Conservation (phyloP, 2,329 filamentous ascomycete genomes). For the Akanthomyces dipterigenus region DNA sequence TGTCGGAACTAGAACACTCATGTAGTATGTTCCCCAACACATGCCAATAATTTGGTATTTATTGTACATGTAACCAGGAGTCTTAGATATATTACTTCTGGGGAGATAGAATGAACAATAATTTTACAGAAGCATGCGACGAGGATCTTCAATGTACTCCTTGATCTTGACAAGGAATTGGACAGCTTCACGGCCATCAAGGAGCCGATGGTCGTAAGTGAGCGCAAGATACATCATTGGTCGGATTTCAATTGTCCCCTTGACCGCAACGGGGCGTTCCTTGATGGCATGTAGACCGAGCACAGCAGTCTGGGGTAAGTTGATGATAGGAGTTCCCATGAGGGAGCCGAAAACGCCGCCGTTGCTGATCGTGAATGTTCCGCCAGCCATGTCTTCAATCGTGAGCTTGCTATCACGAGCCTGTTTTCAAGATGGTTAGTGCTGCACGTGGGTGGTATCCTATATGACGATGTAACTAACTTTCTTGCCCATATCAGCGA, state of each 20-base stretch:
- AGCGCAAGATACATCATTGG: constrained; percentile 99
- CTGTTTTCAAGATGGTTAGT: no score
- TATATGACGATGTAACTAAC: no score
- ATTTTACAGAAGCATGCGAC: constrained; percentile 71
- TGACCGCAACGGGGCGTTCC: constrained; percentile 80
- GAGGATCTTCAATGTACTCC: constrained; percentile 93
- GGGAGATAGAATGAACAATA: background rate
- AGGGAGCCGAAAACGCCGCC: constrained; percentile 94
- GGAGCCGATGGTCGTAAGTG: constrained; percentile 92
- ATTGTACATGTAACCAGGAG: constrained; percentile 7
- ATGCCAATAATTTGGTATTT: constrained; percentile 1
- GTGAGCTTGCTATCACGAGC: constrained; percentile 94
- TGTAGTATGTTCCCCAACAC: background rate
- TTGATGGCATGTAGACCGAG: constrained; percentile 95
- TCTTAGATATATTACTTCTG: constrained; percentile 10
- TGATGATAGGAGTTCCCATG: constrained; percentile 98
- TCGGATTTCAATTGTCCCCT: constrained; percentile 90
- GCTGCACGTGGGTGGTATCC: no score
- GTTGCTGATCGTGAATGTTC: constrained; percentile 97
- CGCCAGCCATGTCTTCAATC: constrained; percentile 98
- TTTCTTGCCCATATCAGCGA: constrained; percentile 95
- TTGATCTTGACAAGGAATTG: constrained; percentile 97
- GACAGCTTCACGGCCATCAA: constrained; percentile 91
- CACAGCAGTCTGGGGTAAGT: constrained; percentile 87
- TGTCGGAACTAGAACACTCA: background rate